Percentiles rank a stretch among this genome's conserved stretches.
Evolutionary conservation across 164 flowering plant species (phyloP).

Genomic region (Umbellularia californica): DNA sequence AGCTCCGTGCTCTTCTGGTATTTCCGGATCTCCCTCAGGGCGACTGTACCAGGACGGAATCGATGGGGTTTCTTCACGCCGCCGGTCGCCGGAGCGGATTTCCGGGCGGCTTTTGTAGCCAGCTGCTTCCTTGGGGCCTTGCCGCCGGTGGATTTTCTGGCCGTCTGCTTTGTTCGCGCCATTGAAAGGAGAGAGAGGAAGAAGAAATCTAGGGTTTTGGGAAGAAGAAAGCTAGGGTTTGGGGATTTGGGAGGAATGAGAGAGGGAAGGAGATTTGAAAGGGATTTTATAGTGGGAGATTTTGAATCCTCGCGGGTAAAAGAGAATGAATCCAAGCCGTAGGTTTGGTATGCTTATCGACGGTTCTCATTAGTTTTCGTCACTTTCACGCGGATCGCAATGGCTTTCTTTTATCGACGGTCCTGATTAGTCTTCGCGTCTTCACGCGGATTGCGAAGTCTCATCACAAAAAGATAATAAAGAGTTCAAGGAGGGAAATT

Average conservation of each 20-base stretch:
- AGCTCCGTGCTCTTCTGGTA: conserved; percentile 17
- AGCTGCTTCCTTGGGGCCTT: conserved; percentile 12
- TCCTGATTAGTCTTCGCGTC: too few species aligned
- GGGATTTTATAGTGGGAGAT: neutral
- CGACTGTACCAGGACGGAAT: conserved; percentile 8
- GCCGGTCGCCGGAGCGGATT: conserved; percentile 36
- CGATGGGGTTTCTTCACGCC: conserved; percentile 32
- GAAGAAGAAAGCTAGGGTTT: neutral
- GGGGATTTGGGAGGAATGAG: neutral
- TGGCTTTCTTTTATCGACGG: too few species aligned
- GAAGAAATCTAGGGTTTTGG: neutral
- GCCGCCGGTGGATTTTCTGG: conserved; percentile 31
- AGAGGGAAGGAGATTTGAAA: neutral
- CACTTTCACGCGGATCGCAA: neutral
- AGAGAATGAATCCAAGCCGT: neutral
- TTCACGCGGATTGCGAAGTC: too few species aligned
- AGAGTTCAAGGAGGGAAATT: too few species aligned
- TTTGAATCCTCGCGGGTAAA: neutral
- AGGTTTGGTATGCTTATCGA: neutral
- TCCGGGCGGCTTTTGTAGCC: conserved; percentile 24
- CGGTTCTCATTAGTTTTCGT: neutral
- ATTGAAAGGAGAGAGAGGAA: neutral
- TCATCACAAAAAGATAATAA: too few species aligned
- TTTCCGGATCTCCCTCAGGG: conserved; percentile 8
- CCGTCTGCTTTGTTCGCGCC: conserved; percentile 32